Evolutionary conservation across 768 basidiomycete genomes (phyloP), one percentile per base, ranked within the genome.

Genomic region (Amanita rubescens): DNA sequence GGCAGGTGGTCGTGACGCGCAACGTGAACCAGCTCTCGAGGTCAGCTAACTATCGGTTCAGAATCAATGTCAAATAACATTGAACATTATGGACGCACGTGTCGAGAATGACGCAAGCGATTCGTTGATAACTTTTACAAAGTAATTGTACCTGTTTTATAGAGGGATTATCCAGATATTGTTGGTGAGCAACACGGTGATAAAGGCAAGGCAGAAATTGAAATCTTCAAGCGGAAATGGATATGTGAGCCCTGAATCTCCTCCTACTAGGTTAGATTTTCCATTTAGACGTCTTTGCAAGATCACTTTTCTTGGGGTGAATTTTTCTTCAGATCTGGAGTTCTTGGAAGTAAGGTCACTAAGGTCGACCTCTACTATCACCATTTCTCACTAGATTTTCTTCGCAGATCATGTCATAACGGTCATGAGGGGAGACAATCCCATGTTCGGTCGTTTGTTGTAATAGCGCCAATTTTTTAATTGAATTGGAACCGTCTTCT

Each of bases 181-280:
- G 14, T 30, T 6, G 43, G 43, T 3, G 20, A 44, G 20, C 15
- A 39, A 3, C 17, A 3, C n/a, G 38, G 38, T n/a, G 38, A 39
- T 15, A 39, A 17, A 39, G 27, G 46, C 6, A 81, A 80, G 0
- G 74, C 75, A 15, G 87, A 86, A 62, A 76, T 86, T 43, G 82
- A 85, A 60, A 82, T 88, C 25, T 91, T 91, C 67, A 79, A 78
- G 62, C 66, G 85, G 53, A 87, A 86, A 64, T 86, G 85, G 84
- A 75, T 80, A 61, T 87, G 81, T 84, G 59, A 66, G 79, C 72
- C n/a, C 3, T 8, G n/a, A 14, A 2, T 22, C 20, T 7, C 20
- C 20, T 14, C 6, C 20, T 3, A 30, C 8, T 30, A 24, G 6
- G 20, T 33, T 8, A 3, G 17, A 24, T 9, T 9, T 5, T 3